Base-by-base conservation (phyloP, 208 protist species). In the Trypanosoma vivax region DNA sequence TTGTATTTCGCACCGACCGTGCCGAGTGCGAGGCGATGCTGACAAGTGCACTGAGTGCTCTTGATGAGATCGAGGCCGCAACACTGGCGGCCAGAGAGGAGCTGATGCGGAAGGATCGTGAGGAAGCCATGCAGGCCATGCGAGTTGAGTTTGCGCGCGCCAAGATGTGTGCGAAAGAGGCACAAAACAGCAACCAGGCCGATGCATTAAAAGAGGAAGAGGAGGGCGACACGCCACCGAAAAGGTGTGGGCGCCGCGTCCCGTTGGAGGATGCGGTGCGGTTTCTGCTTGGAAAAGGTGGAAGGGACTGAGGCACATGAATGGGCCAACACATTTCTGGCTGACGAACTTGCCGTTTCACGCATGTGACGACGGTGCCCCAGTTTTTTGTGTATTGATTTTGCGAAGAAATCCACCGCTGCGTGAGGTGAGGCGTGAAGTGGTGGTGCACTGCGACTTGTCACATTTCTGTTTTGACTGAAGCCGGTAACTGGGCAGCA, bases 241-340 rank as follows among this genome's bases (percentile, higher is more conserved):
- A 14, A 18, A 45, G 10, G 38, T 23, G 4, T 29, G 31, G 31
- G 28, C 31, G 35, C 5, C 78, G 70, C 14, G 53, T 86, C 33
- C 77, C 73, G 0, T 23, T 85, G 19, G 37, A 70, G 6, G 64
- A 77, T 49, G 78, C 78, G 1, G 45, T 86, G 41, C 59, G 59
- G 23, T 53, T 76, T 28, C 61, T 85, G 0, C 60, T 85, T 61
- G 78, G 73, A 30, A 37, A 21, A 27, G 7, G 14, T 0, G 37
- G 30, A 3, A 25, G n/a, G 30, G 42, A 60, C 18, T 31, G 50
- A 30, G 41, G 35, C 2, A 34, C 25, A 38, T 11, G 4, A 29
- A 19, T 29, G 5, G 21, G 0, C 6, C 25, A 42, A 5, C 28
- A 24, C 40, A 41, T 6, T 51, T 51, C 9, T 42, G 38, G 45